Percentiles rank a stretch among this genome's conserved stretches.
phyloP scores from a whole-genome alignment of 805 yeast species.

The Komagataella phaffii region DNA sequence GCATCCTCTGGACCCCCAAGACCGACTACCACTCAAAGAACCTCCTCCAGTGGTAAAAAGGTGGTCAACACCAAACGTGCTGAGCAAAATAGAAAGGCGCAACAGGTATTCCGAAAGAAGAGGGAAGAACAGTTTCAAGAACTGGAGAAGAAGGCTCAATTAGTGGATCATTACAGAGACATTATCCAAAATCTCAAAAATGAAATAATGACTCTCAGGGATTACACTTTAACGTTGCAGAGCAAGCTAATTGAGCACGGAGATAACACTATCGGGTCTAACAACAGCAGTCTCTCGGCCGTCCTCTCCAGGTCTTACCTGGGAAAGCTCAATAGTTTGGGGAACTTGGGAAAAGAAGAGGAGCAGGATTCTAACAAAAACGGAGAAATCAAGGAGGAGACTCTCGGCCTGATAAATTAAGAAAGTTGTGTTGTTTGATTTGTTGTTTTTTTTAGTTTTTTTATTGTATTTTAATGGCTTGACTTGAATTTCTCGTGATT shows the following conservation, averaged over 20 bases:
- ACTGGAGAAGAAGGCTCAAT: constrained; percentile 56
- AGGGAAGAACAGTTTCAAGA: constrained; percentile 74
- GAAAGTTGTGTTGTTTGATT: neutral
- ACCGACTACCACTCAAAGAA: neutral
- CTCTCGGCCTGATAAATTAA: neutral
- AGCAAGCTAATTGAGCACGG: constrained; percentile 39
- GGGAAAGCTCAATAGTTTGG: neutral
- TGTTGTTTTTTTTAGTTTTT: too few species aligned
- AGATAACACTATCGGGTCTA: neutral
- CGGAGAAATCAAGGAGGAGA: neutral
- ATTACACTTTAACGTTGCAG: constrained; percentile 59
- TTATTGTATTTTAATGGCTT: neutral
- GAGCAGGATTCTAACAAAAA: neutral
- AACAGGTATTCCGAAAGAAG: constrained; percentile 79
- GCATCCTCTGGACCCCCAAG: neutral
- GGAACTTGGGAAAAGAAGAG: neutral
- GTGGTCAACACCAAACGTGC: constrained; percentile 70
- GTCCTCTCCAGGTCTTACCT: neutral
- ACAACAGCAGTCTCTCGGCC: neutral
- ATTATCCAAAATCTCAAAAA: constrained; percentile 52
- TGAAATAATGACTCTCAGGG: constrained; percentile 62
- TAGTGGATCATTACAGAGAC: constrained; percentile 47
- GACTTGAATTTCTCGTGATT: neutral
- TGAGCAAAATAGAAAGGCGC: constrained; percentile 85
- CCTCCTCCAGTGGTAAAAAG: constrained; percentile 1